Evolutionary conservation across 1,284 basidiomycete genomes (phyloP).

Genomic region (Ustilago tritici): DNA sequence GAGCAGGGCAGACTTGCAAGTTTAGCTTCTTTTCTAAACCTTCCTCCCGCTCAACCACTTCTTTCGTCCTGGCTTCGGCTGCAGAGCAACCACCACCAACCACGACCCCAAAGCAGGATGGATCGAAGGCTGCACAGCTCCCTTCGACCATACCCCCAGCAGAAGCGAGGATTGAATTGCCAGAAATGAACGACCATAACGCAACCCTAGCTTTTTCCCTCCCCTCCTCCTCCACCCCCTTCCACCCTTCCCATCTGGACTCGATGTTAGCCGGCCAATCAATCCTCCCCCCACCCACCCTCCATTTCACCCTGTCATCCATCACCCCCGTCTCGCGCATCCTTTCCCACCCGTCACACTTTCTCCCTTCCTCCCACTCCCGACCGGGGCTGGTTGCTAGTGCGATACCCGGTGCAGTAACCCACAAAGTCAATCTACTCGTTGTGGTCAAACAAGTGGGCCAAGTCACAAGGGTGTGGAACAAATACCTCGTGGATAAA

Average conservation of each 20-base stretch:
- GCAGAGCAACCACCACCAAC: background rate
- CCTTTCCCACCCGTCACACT: slow-evolving; percentile 24
- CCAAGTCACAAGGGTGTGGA: slow-evolving; percentile 13
- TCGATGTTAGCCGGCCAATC: slow-evolving; percentile 17
- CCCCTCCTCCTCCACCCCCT: background rate
- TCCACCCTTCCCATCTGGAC: background rate
- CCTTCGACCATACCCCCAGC: background rate
- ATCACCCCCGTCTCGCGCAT: slow-evolving; percentile 31
- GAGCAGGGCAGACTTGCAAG: slow-evolving; percentile 15
- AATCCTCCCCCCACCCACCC: slow-evolving; percentile 40
- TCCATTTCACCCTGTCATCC: slow-evolving; percentile 19
- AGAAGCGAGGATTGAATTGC: slow-evolving; percentile 1
- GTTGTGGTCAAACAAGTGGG: slow-evolving; percentile 37
- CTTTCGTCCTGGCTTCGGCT: background rate
- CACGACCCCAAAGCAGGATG: too few relatives aligned
- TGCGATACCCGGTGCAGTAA: slow-evolving; percentile 1
- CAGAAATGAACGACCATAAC: slow-evolving; percentile 17
- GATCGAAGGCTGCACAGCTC: background rate
- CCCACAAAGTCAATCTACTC: slow-evolving; percentile 20
- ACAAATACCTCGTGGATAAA: slow-evolving; percentile 7
- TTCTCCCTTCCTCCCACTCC: slow-evolving; percentile 4
- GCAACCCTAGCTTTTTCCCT: slow-evolving; percentile 5
- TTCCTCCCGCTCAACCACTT: background rate
- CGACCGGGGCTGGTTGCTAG: background rate
- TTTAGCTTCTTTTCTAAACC: slow-evolving; percentile 35